Conservation (phyloP, 208 protist species). For the Endotrypanum monterogeii region DNA sequence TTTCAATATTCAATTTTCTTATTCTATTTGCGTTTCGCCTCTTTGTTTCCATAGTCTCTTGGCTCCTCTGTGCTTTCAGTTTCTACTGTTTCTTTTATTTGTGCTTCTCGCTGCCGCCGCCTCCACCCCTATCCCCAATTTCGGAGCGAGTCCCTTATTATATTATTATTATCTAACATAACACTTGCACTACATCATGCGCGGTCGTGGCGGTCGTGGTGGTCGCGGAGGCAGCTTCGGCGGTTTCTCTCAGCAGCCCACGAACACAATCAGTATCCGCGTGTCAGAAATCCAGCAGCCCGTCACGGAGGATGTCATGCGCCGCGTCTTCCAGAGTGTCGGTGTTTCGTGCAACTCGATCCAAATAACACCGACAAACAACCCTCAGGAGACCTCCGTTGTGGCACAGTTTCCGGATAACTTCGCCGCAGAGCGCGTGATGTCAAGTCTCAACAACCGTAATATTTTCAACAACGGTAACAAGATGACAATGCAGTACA, state of each 20-base stretch:
- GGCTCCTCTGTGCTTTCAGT: not conserved
- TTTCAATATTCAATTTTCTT: not conserved
- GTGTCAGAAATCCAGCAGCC: constrained; percentile 78
- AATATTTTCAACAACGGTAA: constrained; percentile 92
- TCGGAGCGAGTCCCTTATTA: not conserved
- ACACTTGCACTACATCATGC: constrained; percentile 18
- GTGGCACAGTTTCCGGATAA: constrained; percentile 72
- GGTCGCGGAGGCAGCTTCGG: constrained; percentile 38
- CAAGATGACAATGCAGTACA: constrained; percentile 83
- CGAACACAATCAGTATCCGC: constrained; percentile 76
- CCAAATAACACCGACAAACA: constrained; percentile 55
- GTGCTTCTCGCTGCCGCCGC: not conserved
- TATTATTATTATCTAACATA: not conserved
- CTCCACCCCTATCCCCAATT: not conserved
- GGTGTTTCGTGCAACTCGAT: constrained; percentile 61
- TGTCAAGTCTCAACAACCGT: constrained; percentile 73
- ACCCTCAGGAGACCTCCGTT: constrained; percentile 67
- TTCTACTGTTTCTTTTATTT: not conserved
- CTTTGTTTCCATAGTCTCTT: not conserved
- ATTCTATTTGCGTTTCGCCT: not conserved
- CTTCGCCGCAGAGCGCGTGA: constrained; percentile 64
- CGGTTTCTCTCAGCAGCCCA: constrained; percentile 31
- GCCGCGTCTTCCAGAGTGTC: constrained; percentile 83
- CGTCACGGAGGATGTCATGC: constrained; percentile 87
- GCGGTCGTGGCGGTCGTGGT: constrained; percentile 38